These are phyloP conservation scores for Phoma sp. DNA, from an alignment of 2,329 filamentous ascomycete species.

Conservation along the genomic window DNA sequence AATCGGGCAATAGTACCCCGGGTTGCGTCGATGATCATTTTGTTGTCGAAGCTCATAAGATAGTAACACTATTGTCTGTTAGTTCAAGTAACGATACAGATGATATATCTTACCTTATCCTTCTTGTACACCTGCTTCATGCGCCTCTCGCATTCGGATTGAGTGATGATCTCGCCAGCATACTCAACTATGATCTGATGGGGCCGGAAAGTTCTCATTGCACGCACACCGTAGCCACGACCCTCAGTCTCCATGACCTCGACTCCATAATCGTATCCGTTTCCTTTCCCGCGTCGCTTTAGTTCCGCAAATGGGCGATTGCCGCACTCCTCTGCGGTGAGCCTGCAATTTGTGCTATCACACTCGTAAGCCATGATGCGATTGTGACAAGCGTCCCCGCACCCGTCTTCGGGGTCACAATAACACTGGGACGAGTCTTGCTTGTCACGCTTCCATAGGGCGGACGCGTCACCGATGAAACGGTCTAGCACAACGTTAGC, in stretches of 20 bases:
- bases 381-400: constrained; percentile 90
- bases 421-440: constrained; percentile 73
- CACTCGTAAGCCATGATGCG: constrained; percentile 98
- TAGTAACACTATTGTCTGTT: constrained; percentile 78
- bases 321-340: constrained; percentile 74
- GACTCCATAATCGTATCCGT: constrained; percentile 89
- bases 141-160: constrained; percentile 87
- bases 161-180: constrained; percentile 95
- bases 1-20: constrained; percentile 96
- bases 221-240: constrained; percentile 88
- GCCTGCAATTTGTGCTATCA: constrained; percentile 84
- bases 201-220: constrained; percentile 83
- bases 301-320: constrained; percentile 90
- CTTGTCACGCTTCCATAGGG: constrained; percentile 81
- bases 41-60: constrained; percentile 97
- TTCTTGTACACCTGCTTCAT: constrained; percentile 95
- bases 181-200: constrained; percentile 99
- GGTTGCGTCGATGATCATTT: constrained; percentile 97
- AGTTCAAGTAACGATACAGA: constrained; percentile 12
- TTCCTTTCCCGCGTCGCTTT: constrained; percentile 69
- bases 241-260: constrained; percentile 91
- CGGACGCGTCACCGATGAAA: constrained; percentile 82
- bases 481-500: constrained; percentile 65
- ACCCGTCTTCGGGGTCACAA: constrained; percentile 69
- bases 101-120: constrained; percentile 71